Evolutionary conservation across 306 rosid genomes (phyloP).

Genomic region (Trifolium subterraneum): DNA sequence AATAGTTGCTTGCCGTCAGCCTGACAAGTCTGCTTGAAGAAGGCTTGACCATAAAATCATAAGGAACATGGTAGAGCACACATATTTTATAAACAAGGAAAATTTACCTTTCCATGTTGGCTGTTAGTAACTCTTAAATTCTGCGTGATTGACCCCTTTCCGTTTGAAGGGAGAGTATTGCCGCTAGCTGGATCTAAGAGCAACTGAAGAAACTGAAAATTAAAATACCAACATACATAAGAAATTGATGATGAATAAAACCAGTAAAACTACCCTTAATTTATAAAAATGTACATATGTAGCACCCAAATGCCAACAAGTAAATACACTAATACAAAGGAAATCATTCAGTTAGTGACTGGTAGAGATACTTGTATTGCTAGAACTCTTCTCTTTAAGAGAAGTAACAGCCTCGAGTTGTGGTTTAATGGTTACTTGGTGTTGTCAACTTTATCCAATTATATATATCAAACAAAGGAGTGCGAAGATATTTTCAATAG

Average conservation of each 20-base stretch:
- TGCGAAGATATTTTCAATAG: conserved; percentile 18
- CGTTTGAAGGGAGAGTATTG: conserved; percentile 72
- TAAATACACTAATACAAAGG: conserved; percentile 24
- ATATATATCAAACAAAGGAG: conserved; percentile 11
- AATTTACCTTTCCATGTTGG: conserved; percentile 92
- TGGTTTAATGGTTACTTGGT: conserved; percentile 1
- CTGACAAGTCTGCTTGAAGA: conserved; percentile 29
- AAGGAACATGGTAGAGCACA: conserved; percentile 28
- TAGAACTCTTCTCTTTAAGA: conserved; percentile 17
- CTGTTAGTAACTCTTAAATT: conserved; percentile 78
- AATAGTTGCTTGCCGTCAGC: conserved; percentile 38
- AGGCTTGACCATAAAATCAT: conserved; percentile 30
- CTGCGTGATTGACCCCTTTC: conserved; percentile 78
- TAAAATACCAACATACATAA: conserved; percentile 49
- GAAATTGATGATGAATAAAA: conserved; percentile 33
- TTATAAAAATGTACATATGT: conserved; percentile 22
- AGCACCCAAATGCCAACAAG: conserved; percentile 23
- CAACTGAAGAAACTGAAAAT: conserved; percentile 90
- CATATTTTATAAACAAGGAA: conserved; percentile 18
- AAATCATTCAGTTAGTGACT: conserved; percentile 18
- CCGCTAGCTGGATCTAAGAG: conserved; percentile 93
- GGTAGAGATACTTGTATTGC: conserved; percentile 31
- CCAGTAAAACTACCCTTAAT: conserved; percentile 13
- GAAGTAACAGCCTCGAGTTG: conserved; percentile 2
- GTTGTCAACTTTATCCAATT: conserved; percentile 18